Conservation (phyloP, 306 rosid genomes). For the Casuarina glauca region DNA sequence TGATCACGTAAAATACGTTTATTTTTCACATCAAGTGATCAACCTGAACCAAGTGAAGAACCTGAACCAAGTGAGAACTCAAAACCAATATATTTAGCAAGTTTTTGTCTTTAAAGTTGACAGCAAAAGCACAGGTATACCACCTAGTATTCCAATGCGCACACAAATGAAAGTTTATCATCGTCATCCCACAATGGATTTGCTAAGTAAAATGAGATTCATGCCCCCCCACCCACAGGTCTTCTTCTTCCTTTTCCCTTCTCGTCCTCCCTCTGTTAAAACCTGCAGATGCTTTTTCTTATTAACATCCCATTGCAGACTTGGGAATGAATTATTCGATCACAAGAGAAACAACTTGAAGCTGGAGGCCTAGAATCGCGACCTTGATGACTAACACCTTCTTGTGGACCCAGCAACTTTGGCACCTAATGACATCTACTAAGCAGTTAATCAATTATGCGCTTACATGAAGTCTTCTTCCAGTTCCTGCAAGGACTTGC, state of each 20-base stretch:
- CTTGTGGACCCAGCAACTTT: constrained; percentile 5
- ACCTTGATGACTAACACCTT: constrained; percentile 22
- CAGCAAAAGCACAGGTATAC: constrained; percentile 24
- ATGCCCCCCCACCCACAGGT: neutral
- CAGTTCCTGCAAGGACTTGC: constrained; percentile 88
- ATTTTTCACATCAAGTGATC: no score
- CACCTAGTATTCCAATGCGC: constrained; percentile 31
- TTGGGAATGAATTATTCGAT: constrained; percentile 29
- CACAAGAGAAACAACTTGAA: neutral
- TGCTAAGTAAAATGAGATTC: constrained; percentile 12
- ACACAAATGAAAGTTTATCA: constrained; percentile 13
- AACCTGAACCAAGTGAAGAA: neutral
- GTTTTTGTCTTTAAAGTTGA: constrained; percentile 22
- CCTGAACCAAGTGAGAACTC: neutral
- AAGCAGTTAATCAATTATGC: neutral
- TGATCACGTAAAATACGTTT: no score
- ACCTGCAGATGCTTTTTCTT: constrained; percentile 29
- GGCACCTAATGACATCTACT: neutral
- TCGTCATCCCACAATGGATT: constrained; percentile 32
- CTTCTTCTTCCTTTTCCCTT: neutral
- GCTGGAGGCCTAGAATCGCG: constrained; percentile 25
- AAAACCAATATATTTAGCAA: neutral
- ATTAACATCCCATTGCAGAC: constrained; percentile 9
- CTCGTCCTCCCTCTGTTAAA: constrained; percentile 19
- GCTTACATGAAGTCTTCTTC: constrained; percentile 95